Base-by-base conservation (phyloP, 306 rosid genomes). In the Acacia melanoxylon region DNA sequence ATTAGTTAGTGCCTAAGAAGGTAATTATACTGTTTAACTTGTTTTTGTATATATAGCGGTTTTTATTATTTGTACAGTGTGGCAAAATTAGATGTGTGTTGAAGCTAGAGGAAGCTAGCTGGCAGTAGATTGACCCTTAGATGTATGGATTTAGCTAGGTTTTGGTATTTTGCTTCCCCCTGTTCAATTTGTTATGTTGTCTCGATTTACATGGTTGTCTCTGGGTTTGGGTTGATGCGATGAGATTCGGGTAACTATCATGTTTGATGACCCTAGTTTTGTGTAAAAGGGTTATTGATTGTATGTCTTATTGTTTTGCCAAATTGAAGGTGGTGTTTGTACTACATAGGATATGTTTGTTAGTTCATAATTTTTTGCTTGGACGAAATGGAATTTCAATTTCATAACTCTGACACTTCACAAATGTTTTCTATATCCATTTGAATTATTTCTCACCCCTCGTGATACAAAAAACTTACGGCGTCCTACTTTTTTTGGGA, bases 41-140 rank as follows among this genome's bases (percentile, higher is more conserved):
- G 80, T 73, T 52, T 56, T 86, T 24, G 81, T 85, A 59, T 85
- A 86, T 86, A 86, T 88, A 86, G 85, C 68, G 92, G 67, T 75
- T 83, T 86, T 85, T 74, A 85, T 89, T 89, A 87, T 88, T 87
- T 95, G 98, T 95, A 95, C 91, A 93, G 95, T 80, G 86, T 92
- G 95, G 83, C 58, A 65, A 86, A 82, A 76, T 87, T 84, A 81
- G 63, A 44, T 70, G 85, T 78, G 78, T 76, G 82, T 88, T 82
- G 86, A 82, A 84, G 90, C 80, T 85, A 88, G 88, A 77, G 72
- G 85, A 79, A 88, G 84, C 85, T 82, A 87, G 90, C 72, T 33
- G 84, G 86, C 76, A 75, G 85, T 87, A 66, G 83, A 79, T 92
- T 90, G 89, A 89, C 92, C 82, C 73, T 81, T 91, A 90, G 93